These are phyloP conservation scores for Spathaspora girioi DNA, from an alignment of 805 yeast species.

Conservation along the genomic window DNA sequence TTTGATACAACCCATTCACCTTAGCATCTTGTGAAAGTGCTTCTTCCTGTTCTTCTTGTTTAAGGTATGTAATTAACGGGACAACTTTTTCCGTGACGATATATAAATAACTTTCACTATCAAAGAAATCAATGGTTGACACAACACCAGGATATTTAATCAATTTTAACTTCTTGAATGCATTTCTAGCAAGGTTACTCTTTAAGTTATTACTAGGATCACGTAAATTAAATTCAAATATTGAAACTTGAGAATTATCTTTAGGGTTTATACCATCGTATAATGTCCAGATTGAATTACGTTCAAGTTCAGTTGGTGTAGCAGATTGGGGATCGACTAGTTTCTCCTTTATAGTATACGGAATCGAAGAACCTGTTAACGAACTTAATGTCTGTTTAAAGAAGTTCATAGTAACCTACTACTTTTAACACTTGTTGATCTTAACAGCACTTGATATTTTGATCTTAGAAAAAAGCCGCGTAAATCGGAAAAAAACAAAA, in stretches of 20 bases:
- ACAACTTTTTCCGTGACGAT: slow-evolving; percentile 65
- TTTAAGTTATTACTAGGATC: slow-evolving; percentile 28
- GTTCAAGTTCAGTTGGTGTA: slow-evolving; percentile 13
- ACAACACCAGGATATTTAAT: slow-evolving; percentile 71
- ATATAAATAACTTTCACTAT: slow-evolving; percentile 53
- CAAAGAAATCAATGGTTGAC: slow-evolving; percentile 58
- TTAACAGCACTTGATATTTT: neutral
- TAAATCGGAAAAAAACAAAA: neutral
- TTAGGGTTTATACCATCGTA: slow-evolving; percentile 56
- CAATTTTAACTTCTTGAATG: slow-evolving; percentile 45
- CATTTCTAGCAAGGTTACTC: slow-evolving; percentile 26
- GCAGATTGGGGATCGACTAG: slow-evolving; percentile 23
- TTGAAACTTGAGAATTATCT: slow-evolving; percentile 52
- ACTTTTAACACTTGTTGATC: neutral
- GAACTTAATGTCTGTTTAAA: slow-evolving; percentile 59
- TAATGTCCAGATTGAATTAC: slow-evolving; percentile 55
- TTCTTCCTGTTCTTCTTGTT: slow-evolving; percentile 13
- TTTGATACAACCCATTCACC: slow-evolving; percentile 52
- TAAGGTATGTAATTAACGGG: slow-evolving; percentile 45
- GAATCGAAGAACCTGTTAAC: slow-evolving; percentile 54
- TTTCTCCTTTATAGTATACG: slow-evolving; percentile 52
- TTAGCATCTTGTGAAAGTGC: slow-evolving; percentile 32
- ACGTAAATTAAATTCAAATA: slow-evolving; percentile 59
- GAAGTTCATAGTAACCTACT: slow-evolving; percentile 51
- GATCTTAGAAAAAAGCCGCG: neutral